These are phyloP conservation scores for Ogataea chonburiensis DNA, from an alignment of 805 yeast species.

Conservation along the genomic window DNA sequence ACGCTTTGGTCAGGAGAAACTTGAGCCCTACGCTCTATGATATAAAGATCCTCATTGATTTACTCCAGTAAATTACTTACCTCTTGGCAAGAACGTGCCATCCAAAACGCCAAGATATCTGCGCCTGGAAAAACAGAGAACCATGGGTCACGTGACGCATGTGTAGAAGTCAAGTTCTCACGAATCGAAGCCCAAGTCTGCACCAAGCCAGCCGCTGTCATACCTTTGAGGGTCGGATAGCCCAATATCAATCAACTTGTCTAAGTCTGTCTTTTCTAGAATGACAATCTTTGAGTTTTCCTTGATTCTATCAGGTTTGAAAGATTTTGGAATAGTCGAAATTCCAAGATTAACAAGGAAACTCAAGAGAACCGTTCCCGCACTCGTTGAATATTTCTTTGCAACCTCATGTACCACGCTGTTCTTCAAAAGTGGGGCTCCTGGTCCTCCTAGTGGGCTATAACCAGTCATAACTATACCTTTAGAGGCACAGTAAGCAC, in stretches of 20 bases:
- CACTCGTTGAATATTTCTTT: conserved; percentile 46
- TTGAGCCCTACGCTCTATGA: too few relatives aligned
- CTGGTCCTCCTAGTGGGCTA: conserved; percentile 43
- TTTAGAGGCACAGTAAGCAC: conserved; percentile 31
- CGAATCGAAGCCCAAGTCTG: conserved; percentile 8
- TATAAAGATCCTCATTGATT: too few relatives aligned
- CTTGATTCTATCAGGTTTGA: conserved; percentile 39
- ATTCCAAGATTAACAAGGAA: conserved; percentile 32
- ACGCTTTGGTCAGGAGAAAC: too few relatives aligned
- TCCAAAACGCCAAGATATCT: too few relatives aligned
- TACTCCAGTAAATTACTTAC: too few relatives aligned
- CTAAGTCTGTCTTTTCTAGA: conserved; percentile 36
- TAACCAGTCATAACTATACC: conserved; percentile 39
- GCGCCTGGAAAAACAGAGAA: too few relatives aligned
- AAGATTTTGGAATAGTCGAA: conserved; percentile 38
- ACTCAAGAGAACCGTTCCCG: conserved; percentile 51
- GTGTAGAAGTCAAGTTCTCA: too few relatives aligned
- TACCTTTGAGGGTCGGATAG: conserved; percentile 6
- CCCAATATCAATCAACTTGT: conserved; percentile 17
- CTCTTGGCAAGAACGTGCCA: conserved; percentile 3
- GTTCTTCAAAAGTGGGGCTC: conserved; percentile 39
- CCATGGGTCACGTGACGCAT: too few relatives aligned
- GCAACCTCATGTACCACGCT: conserved; percentile 45
- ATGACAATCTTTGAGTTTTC: conserved; percentile 34
- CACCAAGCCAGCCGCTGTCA: conserved; percentile 1